phyloP scores from a whole-genome alignment of 2,329 filamentous ascomycete genomes.

The Diaporthe citri region DNA sequence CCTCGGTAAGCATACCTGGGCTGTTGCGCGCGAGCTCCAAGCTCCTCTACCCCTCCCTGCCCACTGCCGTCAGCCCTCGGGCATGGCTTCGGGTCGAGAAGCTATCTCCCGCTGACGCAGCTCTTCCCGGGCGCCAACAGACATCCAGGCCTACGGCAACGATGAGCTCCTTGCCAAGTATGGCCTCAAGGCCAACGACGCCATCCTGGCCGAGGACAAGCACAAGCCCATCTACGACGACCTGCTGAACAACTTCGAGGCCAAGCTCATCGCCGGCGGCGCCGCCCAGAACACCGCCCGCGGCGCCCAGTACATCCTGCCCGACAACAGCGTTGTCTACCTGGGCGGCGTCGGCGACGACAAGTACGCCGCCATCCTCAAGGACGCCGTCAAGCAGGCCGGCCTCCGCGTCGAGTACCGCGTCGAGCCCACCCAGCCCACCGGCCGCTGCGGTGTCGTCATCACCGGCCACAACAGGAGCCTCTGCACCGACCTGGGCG shows the following conservation, averaged over 20 bases:
- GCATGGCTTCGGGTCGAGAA: constrained; percentile 23
- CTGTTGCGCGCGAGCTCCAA: not conserved
- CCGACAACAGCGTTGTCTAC: constrained; percentile 90
- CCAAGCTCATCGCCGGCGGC: constrained; percentile 94
- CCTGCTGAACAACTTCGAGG: constrained; percentile 89
- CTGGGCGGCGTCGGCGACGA: constrained; percentile 95
- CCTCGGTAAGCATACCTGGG: constrained; percentile 73
- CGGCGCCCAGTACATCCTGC: constrained; percentile 95
- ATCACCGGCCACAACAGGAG: constrained; percentile 97
- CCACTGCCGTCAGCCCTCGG: not conserved
- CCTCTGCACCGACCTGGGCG: constrained; percentile 94
- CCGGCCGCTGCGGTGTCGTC: constrained; percentile 94
- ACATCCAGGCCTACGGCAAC: constrained; percentile 91
- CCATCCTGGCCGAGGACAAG: constrained; percentile 94
- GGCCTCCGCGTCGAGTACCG: constrained; percentile 96
- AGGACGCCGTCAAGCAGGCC: constrained; percentile 86
- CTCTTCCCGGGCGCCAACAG: constrained; percentile 55
- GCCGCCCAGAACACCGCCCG: constrained; percentile 98
- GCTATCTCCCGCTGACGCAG: constrained; percentile 15
- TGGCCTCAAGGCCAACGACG: constrained; percentile 93
- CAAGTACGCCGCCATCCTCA: constrained; percentile 92
- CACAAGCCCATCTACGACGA: constrained; percentile 94
- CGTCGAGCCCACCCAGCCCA: constrained; percentile 85
- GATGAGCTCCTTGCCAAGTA: constrained; percentile 92
- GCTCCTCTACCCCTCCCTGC: constrained; percentile 38